Evolutionary conservation across 306 rosid genomes (phyloP).

Genomic region (Cyclanthera cordifolia): DNA sequence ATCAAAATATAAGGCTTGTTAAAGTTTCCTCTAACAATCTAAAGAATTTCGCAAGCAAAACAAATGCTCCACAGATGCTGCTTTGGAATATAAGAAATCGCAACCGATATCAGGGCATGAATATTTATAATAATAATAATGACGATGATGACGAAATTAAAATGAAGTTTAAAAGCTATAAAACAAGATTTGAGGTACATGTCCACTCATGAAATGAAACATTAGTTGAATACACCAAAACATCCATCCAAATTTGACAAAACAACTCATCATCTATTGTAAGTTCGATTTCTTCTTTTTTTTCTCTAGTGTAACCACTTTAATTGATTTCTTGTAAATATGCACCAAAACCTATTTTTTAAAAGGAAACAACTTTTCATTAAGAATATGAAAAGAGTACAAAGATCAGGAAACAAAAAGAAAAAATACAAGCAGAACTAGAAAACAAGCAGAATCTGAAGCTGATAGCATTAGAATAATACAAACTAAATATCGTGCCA

Average conservation of each 20-base stretch:
- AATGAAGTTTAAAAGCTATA: background rate
- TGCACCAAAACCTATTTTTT: too few species aligned
- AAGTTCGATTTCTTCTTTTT: too few species aligned
- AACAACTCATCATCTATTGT: background rate
- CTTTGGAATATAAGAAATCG: background rate
- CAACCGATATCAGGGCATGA: background rate
- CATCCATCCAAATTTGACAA: background rate
- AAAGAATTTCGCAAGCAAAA: background rate
- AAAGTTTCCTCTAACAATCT: background rate
- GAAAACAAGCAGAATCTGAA: too few species aligned
- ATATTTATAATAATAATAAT: background rate
- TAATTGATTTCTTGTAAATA: too few species aligned
- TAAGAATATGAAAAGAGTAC: too few species aligned
- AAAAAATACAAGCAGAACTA: too few species aligned
- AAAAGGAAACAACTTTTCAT: too few species aligned
- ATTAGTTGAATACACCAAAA: background rate
- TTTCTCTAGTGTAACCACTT: too few species aligned
- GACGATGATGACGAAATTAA: background rate
- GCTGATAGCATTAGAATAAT: too few species aligned
- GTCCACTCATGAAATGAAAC: background rate
- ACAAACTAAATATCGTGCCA: too few species aligned
- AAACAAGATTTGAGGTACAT: background rate
- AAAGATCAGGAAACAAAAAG: too few species aligned
- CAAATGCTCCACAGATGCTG: background rate
- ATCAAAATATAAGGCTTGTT: slow-evolving; percentile 14